These are phyloP conservation scores for Aspergillus unguis DNA, from an alignment of 2,329 filamentous ascomycete species.

Conservation along the genomic window DNA sequence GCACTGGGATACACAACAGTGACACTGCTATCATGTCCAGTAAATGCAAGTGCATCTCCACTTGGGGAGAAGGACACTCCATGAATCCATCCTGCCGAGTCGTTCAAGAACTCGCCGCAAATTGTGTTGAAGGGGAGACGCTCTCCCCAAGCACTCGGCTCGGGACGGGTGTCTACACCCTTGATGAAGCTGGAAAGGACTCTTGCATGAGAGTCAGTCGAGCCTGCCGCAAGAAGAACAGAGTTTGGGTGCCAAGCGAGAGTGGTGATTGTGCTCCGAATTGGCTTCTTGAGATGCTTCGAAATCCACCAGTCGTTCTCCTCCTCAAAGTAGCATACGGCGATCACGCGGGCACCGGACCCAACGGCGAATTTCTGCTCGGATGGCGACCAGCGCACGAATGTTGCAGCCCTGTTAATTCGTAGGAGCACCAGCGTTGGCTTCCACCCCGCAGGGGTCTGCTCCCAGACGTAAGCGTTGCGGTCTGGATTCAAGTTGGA, in stretches of 20 bases:
- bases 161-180: constrained; percentile 80
- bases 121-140: constrained; percentile 96
- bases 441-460: constrained; percentile 88
- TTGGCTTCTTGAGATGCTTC: constrained; percentile 98
- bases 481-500: constrained; percentile 60
- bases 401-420: constrained; percentile 94
- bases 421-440: constrained; percentile 94
- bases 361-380: constrained; percentile 98
- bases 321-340: constrained; percentile 97
- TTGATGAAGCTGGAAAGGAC: constrained; percentile 97
- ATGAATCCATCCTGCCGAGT: constrained; percentile 95
- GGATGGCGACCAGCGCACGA: constrained; percentile 93
- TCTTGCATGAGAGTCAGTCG: constrained; percentile 93
- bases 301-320: constrained; percentile 99
- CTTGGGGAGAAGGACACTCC: constrained; percentile 88
- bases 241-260: constrained; percentile 98
- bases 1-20: constrained; percentile 93
- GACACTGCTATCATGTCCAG: constrained; percentile 91
- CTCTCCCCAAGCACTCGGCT: constrained; percentile 90
- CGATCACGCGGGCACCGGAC: constrained; percentile 90
- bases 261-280: constrained; percentile 92
- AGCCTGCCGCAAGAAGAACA: constrained; percentile 87
- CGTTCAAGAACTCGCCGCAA: constrained; percentile 93
- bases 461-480: constrained; percentile 97
- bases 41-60: constrained; percentile 89